These are phyloP conservation scores for Suillus lakei DNA, from an alignment of 768 basidiomycete species.

Conservation along the genomic window DNA sequence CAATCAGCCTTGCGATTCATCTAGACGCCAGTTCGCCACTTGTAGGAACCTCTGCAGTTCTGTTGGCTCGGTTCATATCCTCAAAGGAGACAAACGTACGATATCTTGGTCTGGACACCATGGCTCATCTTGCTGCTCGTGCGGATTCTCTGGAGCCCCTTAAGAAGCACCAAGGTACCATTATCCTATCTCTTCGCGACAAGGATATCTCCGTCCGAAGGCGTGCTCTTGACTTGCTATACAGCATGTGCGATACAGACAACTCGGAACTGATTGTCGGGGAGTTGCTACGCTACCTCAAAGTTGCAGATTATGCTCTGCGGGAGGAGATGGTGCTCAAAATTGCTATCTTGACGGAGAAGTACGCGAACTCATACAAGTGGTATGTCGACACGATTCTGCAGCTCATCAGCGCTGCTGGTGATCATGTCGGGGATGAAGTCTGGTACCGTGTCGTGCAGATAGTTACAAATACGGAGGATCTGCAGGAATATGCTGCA, in stretches of 20 bases:
- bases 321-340: slow-evolving; percentile 99
- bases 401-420: slow-evolving; percentile 93
- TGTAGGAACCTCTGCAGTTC: slow-evolving; percentile 84
- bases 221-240: slow-evolving; percentile 92
- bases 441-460: slow-evolving; percentile 99
- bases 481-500: slow-evolving; percentile 95
- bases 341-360: slow-evolving; percentile 98
- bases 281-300: slow-evolving; percentile 91
- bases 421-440: slow-evolving; percentile 98
- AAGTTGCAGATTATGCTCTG: slow-evolving; percentile 95
- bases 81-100: slow-evolving; percentile 99
- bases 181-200: slow-evolving; percentile 92
- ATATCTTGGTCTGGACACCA: slow-evolving; percentile 95
- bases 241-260: slow-evolving; percentile 99
- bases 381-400: slow-evolving; percentile 99
- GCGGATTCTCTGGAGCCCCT: slow-evolving; percentile 90
- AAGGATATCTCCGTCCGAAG: slow-evolving; percentile 97
- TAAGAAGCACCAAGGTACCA: slow-evolving; percentile 95
- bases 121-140: slow-evolving; percentile 96
- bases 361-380: slow-evolving; percentile 96
- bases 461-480: slow-evolving; percentile 98
- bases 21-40: slow-evolving; percentile 89
- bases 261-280: slow-evolving; percentile 97
- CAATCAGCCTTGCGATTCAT: slow-evolving; percentile 95
- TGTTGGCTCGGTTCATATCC: slow-evolving; percentile 94